phyloP scores from a whole-genome alignment of 441 rosid species.

The Pelargonium citronellum region DNA sequence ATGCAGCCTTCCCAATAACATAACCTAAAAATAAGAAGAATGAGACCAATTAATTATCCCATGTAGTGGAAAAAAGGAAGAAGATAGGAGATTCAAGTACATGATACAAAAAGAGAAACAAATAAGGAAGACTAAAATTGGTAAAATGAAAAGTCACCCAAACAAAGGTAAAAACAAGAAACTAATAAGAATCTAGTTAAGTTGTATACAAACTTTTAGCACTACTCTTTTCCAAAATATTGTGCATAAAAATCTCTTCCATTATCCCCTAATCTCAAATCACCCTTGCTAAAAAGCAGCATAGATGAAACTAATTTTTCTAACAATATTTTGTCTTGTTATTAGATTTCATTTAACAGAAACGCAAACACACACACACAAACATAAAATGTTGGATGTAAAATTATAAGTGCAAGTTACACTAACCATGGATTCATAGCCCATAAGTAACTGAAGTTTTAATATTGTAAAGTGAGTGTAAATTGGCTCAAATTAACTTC shows the following conservation, averaged over 20 bases:
- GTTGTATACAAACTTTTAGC: neutral
- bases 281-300: neutral
- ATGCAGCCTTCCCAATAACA: conserved; percentile 91
- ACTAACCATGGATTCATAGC: too few relatives aligned
- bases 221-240: neutral
- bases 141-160: too few relatives aligned
- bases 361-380: too few relatives aligned
- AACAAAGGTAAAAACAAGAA: too few relatives aligned
- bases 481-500: too few relatives aligned
- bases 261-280: neutral
- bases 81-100: neutral
- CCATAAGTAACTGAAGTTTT: too few relatives aligned
- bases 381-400: too few relatives aligned
- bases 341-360: too few relatives aligned
- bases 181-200: neutral
- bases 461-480: too few relatives aligned
- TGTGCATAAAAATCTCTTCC: neutral
- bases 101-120: neutral
- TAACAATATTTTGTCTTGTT: too few relatives aligned
- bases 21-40: conserved; percentile 52
- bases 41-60: conserved; percentile 5
- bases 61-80: neutral
- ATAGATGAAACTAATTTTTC: too few relatives aligned
- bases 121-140: neutral
- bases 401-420: too few relatives aligned